phyloP scores from a whole-genome alignment of 2,329 filamentous ascomycete species.

The Nakataea oryzae region DNA sequence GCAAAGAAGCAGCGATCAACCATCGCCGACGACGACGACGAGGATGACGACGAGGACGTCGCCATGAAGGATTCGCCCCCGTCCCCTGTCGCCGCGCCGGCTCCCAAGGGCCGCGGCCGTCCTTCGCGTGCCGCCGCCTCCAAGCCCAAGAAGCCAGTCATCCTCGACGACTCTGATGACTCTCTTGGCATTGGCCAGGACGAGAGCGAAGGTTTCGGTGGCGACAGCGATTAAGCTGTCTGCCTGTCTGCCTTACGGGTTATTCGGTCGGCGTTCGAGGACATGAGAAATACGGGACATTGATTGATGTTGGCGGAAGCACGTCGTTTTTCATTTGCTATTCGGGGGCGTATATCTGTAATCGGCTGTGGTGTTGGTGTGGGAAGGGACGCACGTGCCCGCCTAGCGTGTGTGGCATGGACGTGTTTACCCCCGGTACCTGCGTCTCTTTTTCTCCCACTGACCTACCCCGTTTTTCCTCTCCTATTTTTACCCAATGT shows the following conservation, averaged over 20 bases:
- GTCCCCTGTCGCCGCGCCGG: slow-evolving; percentile 13
- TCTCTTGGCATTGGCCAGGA: slow-evolving; percentile 12
- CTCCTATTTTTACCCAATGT: background rate
- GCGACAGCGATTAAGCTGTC: slow-evolving; percentile 19
- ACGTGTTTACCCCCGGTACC: background rate
- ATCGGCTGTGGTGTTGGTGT: background rate
- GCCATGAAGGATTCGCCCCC: slow-evolving; percentile 12
- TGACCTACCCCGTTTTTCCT: background rate
- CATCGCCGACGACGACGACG: slow-evolving; percentile 24
- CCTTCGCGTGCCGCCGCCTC: slow-evolving; percentile 30
- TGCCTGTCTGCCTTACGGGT: background rate
- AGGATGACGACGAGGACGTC: slow-evolving; percentile 18
- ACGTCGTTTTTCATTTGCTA: background rate
- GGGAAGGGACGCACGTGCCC: too few species aligned
- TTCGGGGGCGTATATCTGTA: background rate
- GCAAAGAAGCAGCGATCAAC: slow-evolving; percentile 22
- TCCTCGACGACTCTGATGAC: slow-evolving; percentile 18
- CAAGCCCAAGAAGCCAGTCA: slow-evolving; percentile 26
- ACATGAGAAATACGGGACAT: background rate
- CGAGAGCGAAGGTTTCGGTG: slow-evolving; percentile 26
- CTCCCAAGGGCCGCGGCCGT: slow-evolving; percentile 20
- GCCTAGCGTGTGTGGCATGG: background rate
- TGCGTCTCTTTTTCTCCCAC: too few species aligned
- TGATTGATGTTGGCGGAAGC: background rate
- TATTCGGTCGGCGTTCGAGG: background rate